Evolutionary conservation across 2,329 filamentous ascomycete species (phyloP).

Genomic region (Colletotrichum falcatum): DNA sequence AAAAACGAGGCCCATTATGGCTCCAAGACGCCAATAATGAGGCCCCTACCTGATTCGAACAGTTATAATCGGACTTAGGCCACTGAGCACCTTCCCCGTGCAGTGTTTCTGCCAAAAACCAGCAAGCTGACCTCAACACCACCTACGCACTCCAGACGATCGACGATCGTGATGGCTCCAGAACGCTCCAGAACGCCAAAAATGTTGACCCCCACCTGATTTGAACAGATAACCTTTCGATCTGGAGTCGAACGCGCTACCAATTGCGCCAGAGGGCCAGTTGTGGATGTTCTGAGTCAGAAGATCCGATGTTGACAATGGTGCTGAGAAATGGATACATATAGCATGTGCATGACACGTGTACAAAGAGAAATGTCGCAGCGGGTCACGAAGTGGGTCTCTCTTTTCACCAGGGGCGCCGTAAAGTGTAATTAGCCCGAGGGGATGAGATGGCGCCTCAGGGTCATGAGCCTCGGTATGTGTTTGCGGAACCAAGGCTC

Average conservation of each 20-base stretch:
- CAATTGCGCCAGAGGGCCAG: constrained; percentile 35
- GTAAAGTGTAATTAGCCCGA: neutral
- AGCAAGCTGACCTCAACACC: neutral
- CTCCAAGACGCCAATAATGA: no score
- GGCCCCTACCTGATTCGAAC: no score
- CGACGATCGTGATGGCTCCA: neutral
- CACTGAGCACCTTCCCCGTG: neutral
- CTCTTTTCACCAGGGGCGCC: no score
- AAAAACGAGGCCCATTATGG: no score
- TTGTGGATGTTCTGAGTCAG: neutral
- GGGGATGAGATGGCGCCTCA: neutral
- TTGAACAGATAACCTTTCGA: constrained; percentile 41
- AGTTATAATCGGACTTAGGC: neutral
- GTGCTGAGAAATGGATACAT: no score
- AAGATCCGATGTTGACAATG: neutral
- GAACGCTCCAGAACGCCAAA: no score
- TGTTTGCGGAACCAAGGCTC: neutral
- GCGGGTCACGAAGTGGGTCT: constrained; percentile 7
- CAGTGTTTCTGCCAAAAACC: neutral
- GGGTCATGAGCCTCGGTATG: neutral
- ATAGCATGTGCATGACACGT: no score
- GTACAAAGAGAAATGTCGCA: no score
- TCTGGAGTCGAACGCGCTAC: constrained; percentile 41
- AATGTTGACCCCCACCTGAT: constrained; percentile 36
- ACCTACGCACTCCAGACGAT: neutral